Evolutionary conservation across 352 stramenopile species (phyloP).

Genomic region (Globisporangium camurandrum): DNA sequence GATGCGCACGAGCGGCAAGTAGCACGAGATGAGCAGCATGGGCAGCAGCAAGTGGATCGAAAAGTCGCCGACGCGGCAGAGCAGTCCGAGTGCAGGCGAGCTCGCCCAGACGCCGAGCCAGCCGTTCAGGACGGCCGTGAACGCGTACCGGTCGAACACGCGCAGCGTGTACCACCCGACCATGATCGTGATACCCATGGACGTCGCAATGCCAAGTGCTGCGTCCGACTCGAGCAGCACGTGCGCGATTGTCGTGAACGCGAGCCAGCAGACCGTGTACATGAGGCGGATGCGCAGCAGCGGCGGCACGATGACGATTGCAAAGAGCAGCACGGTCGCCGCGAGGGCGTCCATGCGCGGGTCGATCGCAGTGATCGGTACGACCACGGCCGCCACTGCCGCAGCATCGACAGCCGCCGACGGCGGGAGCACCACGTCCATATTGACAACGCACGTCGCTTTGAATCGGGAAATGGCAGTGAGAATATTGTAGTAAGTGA

Average conservation of each 20-base stretch:
- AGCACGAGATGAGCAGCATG: constrained; percentile 70
- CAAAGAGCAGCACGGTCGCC: constrained; percentile 50
- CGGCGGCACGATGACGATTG: constrained; percentile 43
- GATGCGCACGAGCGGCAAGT: constrained; percentile 61
- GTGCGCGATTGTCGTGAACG: constrained; percentile 52
- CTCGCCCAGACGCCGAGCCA: constrained; percentile 74
- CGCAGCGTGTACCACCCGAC: constrained; percentile 79
- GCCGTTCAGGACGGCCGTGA: constrained; percentile 62
- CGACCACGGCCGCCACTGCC: constrained; percentile 1
- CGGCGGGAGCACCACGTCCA: constrained; percentile 23
- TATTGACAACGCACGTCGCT: constrained; percentile 7
- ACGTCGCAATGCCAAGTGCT: constrained; percentile 62
- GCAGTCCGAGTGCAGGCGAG: constrained; percentile 50
- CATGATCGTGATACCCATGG: constrained; percentile 82
- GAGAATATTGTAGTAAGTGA: not conserved
- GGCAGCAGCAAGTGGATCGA: constrained; percentile 62
- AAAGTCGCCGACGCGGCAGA: constrained; percentile 50
- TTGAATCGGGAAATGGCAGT: no score
- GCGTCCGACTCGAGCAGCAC: constrained; percentile 37
- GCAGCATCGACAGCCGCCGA: constrained; percentile 5
- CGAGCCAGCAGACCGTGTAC: constrained; percentile 76
- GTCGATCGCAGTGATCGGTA: no score
- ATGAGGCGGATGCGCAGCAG: constrained; percentile 57
- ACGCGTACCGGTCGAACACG: constrained; percentile 71
- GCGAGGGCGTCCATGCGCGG: constrained; percentile 35